A percentile compares a stretch with the other conserved stretches of the same genome.
These are phyloP conservation scores for Chytriomyces sp. DNA, from an alignment of 192 early-diverging fungal genomes.

Conservation along the genomic window DNA sequence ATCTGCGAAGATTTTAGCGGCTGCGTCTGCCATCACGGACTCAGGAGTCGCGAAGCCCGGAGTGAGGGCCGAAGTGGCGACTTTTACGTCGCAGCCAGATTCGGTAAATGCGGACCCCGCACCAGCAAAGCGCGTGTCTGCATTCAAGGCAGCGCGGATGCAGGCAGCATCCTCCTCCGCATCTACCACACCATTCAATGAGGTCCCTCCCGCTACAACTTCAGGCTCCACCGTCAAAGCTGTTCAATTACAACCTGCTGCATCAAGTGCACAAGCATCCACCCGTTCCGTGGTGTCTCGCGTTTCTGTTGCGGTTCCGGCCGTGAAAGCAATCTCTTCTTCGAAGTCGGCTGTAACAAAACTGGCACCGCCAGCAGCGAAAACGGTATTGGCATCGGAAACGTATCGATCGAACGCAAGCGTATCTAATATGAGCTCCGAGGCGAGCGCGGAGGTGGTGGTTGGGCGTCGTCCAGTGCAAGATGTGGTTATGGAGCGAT, in stretches of 20 bases:
- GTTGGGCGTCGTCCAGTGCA: constrained; percentile 1
- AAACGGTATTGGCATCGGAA: background rate
- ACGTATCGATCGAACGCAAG: background rate
- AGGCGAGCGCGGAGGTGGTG: background rate
- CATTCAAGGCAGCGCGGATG: background rate
- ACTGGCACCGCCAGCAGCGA: background rate
- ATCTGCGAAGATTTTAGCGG: background rate
- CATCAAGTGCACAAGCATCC: too few species aligned
- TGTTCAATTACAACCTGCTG: too few species aligned
- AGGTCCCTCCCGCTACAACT: background rate
- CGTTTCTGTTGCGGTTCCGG: background rate
- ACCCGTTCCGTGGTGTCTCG: too few species aligned
- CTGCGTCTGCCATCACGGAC: background rate
- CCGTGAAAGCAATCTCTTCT: background rate
- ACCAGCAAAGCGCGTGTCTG: background rate
- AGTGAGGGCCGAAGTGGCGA: background rate
- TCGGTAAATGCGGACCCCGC: background rate
- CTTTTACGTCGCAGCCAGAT: background rate
- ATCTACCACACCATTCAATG: background rate
- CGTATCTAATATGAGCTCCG: background rate
- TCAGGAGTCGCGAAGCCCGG: background rate
- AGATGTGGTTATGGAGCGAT: constrained; percentile 3
- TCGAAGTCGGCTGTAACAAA: background rate
- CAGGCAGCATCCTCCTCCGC: background rate
- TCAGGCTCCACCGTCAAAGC: too few species aligned